Evolutionary conservation across 768 basidiomycete genomes (phyloP).

Genomic region (Calocera cornea): DNA sequence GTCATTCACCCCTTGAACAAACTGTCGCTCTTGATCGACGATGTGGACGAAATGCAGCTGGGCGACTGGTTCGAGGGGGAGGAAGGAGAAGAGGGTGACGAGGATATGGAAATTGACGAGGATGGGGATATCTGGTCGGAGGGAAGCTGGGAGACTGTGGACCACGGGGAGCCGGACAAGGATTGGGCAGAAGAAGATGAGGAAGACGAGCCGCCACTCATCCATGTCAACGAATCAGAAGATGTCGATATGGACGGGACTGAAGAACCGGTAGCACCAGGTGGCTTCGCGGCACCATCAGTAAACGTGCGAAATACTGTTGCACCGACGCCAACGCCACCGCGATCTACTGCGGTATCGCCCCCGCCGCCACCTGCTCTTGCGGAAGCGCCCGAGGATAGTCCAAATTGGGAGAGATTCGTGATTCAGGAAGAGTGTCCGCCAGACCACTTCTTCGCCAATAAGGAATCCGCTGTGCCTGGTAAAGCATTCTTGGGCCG

Average conservation of each 20-base stretch:
- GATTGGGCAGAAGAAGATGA: slow-evolving; percentile 5
- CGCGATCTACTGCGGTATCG: slow-evolving; percentile 5
- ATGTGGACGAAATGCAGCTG: slow-evolving; percentile 50
- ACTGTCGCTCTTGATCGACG: slow-evolving; percentile 62
- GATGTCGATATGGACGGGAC: not conserved
- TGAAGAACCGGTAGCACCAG: not conserved
- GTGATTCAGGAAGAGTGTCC: slow-evolving; percentile 64
- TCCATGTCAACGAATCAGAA: not conserved
- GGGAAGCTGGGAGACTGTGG: slow-evolving; percentile 15
- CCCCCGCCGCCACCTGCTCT: not conserved
- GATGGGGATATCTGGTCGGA: slow-evolving; percentile 1
- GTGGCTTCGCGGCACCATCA: not conserved
- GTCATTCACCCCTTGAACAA: slow-evolving; percentile 47
- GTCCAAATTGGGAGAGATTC: slow-evolving; percentile 59
- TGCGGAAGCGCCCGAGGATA: not conserved
- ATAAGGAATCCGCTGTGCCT: slow-evolving; percentile 39
- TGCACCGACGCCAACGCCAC: slow-evolving; percentile 9
- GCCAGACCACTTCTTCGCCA: slow-evolving; percentile 67
- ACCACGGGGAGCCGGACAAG: slow-evolving; percentile 1
- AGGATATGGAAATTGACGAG: slow-evolving; percentile 17
- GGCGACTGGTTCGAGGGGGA: slow-evolving; percentile 22
- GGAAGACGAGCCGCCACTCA: slow-evolving; percentile 7
- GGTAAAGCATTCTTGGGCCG: slow-evolving; percentile 62
- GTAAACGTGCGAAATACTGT: slow-evolving; percentile 1
- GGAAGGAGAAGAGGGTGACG: slow-evolving; percentile 24